Evolutionary conservation across 2,329 filamentous ascomycete genomes (phyloP).

Genomic region (Arthroderma uncinatum): DNA sequence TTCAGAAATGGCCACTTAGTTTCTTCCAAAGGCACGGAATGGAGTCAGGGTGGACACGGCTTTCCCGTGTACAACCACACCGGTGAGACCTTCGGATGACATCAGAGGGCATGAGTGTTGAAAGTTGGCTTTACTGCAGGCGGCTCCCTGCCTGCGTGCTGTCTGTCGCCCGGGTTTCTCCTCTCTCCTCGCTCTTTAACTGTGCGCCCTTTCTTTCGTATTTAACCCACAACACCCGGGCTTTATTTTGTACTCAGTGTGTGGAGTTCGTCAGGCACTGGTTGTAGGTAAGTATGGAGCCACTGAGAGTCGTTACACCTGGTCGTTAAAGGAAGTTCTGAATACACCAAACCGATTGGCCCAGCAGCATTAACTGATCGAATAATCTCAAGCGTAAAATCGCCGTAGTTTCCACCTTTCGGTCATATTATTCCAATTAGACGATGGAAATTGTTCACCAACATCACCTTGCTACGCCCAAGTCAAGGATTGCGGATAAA

Average conservation of each 20-base stretch:
- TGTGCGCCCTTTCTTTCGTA: no score
- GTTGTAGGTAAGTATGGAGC: no score
- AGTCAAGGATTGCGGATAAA: conserved; percentile 3
- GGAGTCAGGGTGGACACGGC: conserved; percentile 3
- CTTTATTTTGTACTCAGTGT: neutral
- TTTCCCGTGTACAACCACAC: conserved; percentile 7
- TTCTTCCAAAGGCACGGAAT: neutral
- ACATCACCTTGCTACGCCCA: neutral
- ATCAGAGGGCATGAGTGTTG: neutral
- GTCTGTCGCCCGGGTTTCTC: neutral
- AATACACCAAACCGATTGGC: neutral
- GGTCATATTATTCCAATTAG: neutral
- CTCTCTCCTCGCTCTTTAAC: neutral
- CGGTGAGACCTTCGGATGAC: conserved; percentile 1
- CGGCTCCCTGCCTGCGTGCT: neutral
- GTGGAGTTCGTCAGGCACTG: neutral
- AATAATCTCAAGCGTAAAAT: neutral
- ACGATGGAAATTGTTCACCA: neutral
- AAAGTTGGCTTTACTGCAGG: neutral
- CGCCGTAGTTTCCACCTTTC: neutral
- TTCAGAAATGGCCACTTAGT: neutral
- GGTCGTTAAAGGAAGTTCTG: neutral
- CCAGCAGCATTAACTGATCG: neutral
- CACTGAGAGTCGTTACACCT: neutral
- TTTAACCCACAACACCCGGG: neutral